Percentiles rank a stretch among this genome's conserved stretches.
These are phyloP conservation scores for Malassezia furfur DNA, from an alignment of 1,284 basidiomycete genomes.

Conservation along the genomic window DNA sequence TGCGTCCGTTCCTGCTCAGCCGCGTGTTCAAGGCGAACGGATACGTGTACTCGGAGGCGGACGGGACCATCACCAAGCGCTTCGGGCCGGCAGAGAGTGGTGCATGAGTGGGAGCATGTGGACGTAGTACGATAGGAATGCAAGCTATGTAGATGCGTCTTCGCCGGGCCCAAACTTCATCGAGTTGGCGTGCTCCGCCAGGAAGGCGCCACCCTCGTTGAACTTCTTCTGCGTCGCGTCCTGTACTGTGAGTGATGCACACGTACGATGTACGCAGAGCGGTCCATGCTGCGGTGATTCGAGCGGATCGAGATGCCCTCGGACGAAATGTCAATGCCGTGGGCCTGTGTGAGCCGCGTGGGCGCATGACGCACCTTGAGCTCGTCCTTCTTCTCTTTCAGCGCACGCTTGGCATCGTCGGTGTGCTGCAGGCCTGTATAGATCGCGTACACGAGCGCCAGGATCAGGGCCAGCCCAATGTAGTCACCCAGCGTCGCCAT, in stretches of 20 bases:
- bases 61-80: conserved; percentile 36
- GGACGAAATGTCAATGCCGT: conserved; percentile 7
- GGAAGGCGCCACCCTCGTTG: neutral
- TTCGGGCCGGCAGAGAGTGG: conserved; percentile 19
- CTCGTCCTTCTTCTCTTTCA: neutral
- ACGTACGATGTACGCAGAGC: conserved; percentile 9
- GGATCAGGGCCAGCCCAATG: conserved; percentile 8
- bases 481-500: conserved; percentile 13
- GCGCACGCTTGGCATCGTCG: conserved; percentile 3
- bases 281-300: conserved; percentile 3
- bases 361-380: conserved; percentile 5
- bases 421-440: neutral
- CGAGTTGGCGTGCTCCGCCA: conserved; percentile 2
- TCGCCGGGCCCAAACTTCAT: conserved; percentile 3
- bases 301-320: conserved; percentile 13
- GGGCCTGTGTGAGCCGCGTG: neutral
- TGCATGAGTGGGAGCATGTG: neutral
- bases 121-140: neutral
- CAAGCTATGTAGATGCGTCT: neutral
- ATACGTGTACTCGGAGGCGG: conserved; percentile 54
- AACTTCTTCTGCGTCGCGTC: conserved; percentile 4
- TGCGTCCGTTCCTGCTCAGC: conserved; percentile 70
- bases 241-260: neutral
- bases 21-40: conserved; percentile 82
- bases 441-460: conserved; percentile 6